Evolutionary conservation across 1,284 basidiomycete genomes (phyloP).

Genomic region (Gomphus bonarii): DNA sequence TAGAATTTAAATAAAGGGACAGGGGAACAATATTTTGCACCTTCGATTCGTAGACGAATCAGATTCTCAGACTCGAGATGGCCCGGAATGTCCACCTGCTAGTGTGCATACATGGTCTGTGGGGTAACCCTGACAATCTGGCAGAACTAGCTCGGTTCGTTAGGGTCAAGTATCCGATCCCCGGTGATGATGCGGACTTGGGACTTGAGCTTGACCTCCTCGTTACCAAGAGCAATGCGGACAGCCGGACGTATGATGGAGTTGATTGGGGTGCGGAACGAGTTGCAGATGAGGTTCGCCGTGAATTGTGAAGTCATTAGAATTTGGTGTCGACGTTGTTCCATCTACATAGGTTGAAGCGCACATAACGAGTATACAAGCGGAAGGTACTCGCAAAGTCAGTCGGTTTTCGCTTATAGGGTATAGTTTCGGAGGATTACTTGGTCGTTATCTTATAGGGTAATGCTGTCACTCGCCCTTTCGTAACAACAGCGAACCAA

Average conservation of each 20-base stretch:
- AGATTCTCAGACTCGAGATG: neutral
- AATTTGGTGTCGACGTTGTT: slow-evolving; percentile 24
- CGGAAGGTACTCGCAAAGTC: slow-evolving; percentile 39
- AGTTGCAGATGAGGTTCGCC: slow-evolving; percentile 52
- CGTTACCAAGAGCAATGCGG: slow-evolving; percentile 40
- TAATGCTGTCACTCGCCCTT: slow-evolving; percentile 18
- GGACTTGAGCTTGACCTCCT: slow-evolving; percentile 34
- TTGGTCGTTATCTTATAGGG: slow-evolving; percentile 73
- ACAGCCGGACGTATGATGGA: slow-evolving; percentile 60
- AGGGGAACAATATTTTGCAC: no score
- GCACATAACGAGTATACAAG: slow-evolving; percentile 29
- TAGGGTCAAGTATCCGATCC: slow-evolving; percentile 22
- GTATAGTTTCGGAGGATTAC: slow-evolving; percentile 74
- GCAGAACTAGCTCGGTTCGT: slow-evolving; percentile 34
- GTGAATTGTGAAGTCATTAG: neutral
- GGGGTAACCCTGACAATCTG: slow-evolving; percentile 60
- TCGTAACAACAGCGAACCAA: neutral
- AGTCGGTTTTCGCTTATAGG: slow-evolving; percentile 63
- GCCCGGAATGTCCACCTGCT: slow-evolving; percentile 37
- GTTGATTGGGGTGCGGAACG: slow-evolving; percentile 68
- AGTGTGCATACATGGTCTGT: slow-evolving; percentile 77
- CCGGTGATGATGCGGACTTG: slow-evolving; percentile 9
- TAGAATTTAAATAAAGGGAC: no score
- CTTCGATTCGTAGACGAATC: no score
- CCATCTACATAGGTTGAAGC: slow-evolving; percentile 37